A percentile compares a stretch with the other conserved stretches of the same genome.
Evolutionary conservation across 331 rosid genomes (phyloP).

Genomic region (Rosa hybrid): DNA sequence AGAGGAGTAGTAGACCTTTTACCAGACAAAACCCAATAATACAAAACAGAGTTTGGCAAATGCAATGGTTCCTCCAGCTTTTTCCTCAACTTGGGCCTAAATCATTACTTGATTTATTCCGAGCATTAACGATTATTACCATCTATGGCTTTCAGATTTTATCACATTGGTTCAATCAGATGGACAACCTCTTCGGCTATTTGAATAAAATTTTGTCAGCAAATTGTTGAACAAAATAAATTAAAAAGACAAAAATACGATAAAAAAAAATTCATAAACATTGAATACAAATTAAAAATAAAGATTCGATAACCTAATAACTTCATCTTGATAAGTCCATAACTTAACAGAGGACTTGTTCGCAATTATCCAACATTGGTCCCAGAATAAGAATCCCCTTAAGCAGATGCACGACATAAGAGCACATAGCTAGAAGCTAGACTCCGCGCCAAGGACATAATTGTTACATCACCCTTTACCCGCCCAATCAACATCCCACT

Average conservation of each 20-base stretch:
- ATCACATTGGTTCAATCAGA: not conserved
- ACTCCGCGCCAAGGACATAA: too few species aligned
- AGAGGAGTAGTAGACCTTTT: not conserved
- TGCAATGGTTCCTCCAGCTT: not conserved
- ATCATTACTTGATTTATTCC: not conserved
- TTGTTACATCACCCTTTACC: too few species aligned
- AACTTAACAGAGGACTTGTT: not conserved
- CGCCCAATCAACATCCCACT: too few species aligned
- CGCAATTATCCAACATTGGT: too few species aligned
- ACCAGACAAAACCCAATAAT: not conserved
- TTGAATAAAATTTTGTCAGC: not conserved
- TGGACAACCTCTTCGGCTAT: not conserved
- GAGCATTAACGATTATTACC: not conserved
- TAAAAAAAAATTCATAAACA: not conserved
- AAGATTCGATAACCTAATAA: too few species aligned
- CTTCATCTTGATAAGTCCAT: too few species aligned
- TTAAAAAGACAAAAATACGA: too few species aligned
- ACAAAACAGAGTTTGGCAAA: not conserved
- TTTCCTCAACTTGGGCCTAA: not conserved
- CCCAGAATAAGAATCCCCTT: not conserved
- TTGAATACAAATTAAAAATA: rapidly evolving
- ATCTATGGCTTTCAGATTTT: not conserved
- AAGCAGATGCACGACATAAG: not conserved
- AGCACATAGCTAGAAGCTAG: too few species aligned
- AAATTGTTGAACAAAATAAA: not conserved